Base-by-base conservation (phyloP, 2,329 filamentous ascomycete species). In the Diaporthe ampelina region DNA sequence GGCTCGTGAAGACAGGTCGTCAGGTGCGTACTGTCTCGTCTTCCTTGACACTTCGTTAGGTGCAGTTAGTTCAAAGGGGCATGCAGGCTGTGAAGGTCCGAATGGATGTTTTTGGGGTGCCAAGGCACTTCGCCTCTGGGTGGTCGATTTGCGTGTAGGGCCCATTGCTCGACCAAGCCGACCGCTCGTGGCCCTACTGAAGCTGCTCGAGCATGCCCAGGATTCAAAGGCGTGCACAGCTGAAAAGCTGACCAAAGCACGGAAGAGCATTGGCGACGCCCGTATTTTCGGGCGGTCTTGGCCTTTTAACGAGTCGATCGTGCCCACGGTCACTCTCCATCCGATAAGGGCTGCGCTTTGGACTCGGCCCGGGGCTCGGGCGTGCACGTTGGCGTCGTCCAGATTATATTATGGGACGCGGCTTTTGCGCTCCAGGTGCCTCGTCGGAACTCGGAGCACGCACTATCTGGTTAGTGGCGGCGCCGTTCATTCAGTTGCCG, bases 161-260 rank as follows among this genome's bases (percentile, higher is more conserved):
- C 45, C 21, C 26, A 4, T 13, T 40, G 37, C 37, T 40, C 37
- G 37, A 11, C 37, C 37, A 40, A 13, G 10, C 37, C 37, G 37
- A 40, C 37, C 10, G 37, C 37, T 4, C 11, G 37, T 37, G 35
- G 35, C 37, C 11, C 37, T 40, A 40, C 37, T 40, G 29, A 6
- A 45, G 15, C 43, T 67, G 29, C 19, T 40, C 63, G 63, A 52
- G 45, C 45, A 32, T 52, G 13, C 45, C 45, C 21, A 67, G 29
- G 15, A 19, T 24, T 11, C 11, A 37, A 52, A 45, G 32, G 63
- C 63, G 13, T 35, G 8, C 24, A 29, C 29, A 37, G 63, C 45
- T 52, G 63, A 52, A 45, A 67, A 67, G 63, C 45, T 52, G 63
- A 67, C 63, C 45, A 67, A 52, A 52, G 45, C 43, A 67, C 32